Evolutionary conservation across 345 rosid genomes (phyloP).

Genomic region (Litchi chinensis): DNA sequence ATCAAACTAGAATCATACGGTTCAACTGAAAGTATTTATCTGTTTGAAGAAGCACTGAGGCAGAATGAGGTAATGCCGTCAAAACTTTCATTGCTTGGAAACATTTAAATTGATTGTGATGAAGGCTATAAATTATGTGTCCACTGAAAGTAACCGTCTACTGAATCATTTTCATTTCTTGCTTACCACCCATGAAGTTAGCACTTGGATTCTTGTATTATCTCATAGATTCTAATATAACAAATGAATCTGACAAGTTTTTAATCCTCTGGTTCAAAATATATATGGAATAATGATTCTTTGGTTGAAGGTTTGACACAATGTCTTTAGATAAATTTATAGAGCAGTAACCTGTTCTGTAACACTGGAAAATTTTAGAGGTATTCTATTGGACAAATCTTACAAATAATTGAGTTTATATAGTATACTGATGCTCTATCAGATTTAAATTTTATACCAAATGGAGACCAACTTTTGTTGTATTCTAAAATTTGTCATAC

Average conservation of each 20-base stretch:
- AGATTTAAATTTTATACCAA: no score
- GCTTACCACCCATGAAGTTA: background rate
- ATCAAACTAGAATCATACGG: slow-evolving; percentile 61
- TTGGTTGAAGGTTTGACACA: background rate
- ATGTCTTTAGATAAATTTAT: no score
- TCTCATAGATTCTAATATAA: background rate
- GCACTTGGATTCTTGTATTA: background rate
- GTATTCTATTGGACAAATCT: no score
- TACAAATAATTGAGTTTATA: no score
- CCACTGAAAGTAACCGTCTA: background rate
- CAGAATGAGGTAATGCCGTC: slow-evolving; percentile 62
- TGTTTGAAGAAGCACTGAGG: slow-evolving; percentile 72
- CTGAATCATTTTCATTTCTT: background rate
- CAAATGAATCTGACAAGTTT: background rate
- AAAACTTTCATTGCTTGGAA: background rate
- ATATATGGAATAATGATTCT: no score
- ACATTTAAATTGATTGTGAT: background rate
- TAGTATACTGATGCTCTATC: no score
- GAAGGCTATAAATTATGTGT: background rate
- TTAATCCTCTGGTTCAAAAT: no score
- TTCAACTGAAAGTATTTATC: slow-evolving; percentile 46
- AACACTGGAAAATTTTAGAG: no score
- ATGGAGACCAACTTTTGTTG: no score
- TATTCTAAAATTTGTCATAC: no score
- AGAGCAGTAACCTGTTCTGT: no score